Evolutionary conservation across 1,284 basidiomycete species (phyloP).

Genomic region (Marasmius fiardii): DNA sequence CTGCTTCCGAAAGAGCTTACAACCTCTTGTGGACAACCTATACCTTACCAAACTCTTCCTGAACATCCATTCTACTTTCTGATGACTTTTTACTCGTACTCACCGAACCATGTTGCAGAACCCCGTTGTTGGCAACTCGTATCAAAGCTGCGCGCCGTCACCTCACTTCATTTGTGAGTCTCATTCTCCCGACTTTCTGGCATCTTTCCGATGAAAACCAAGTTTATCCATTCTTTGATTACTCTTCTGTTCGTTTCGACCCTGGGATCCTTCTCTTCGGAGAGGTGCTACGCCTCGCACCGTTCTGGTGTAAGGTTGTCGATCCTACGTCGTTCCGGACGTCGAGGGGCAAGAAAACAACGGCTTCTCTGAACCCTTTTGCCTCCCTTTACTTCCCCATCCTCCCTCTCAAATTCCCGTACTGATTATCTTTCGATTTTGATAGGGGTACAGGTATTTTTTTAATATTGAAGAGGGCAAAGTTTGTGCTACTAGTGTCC

Average conservation of each 20-base stretch:
- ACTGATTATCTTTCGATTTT: not conserved
- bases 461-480: too few species aligned
- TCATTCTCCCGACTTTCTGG: conserved; percentile 4
- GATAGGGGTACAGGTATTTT: not conserved
- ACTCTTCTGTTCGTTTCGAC: conserved; percentile 32
- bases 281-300: conserved; percentile 31
- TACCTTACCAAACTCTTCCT: conserved; percentile 62
- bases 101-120: not conserved
- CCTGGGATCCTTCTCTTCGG: conserved; percentile 31
- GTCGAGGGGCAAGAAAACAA: conserved; percentile 57
- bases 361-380: conserved; percentile 62
- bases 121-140: not conserved
- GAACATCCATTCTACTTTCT: conserved; percentile 29
- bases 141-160: not conserved
- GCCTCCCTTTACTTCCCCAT: not conserved
- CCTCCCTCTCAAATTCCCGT: not conserved
- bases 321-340: conserved; percentile 30
- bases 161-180: not conserved
- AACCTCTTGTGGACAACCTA: conserved; percentile 68
- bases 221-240: conserved; percentile 86
- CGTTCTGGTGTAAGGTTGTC: conserved; percentile 49
- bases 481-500: too few species aligned
- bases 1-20: conserved; percentile 75
- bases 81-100: conserved; percentile 21
- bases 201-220: conserved; percentile 51